phyloP scores from a whole-genome alignment of 306 rosid genomes.

The Cucurbita maxima region DNA sequence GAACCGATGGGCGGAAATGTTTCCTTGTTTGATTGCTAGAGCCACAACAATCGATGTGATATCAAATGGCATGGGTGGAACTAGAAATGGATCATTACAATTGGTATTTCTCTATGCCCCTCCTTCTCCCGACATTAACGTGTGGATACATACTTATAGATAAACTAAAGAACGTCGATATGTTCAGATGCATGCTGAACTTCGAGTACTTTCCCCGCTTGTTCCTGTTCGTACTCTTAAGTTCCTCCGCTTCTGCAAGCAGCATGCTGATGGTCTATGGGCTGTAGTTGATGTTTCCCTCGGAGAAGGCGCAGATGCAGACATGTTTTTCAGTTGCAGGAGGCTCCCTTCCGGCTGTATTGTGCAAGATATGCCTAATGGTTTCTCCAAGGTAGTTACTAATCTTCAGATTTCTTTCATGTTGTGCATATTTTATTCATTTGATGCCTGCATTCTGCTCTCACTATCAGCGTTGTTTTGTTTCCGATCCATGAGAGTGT shows the following conservation, averaged over 20 bases:
- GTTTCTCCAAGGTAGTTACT: constrained; percentile 51
- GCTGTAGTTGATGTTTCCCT: constrained; percentile 64
- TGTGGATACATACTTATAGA: not conserved
- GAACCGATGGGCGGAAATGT: constrained; percentile 79
- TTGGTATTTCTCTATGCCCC: constrained; percentile 33
- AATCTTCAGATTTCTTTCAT: constrained; percentile 3
- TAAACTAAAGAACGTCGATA: not conserved
- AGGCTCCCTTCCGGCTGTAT: constrained; percentile 89
- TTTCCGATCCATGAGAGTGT: constrained; percentile 31
- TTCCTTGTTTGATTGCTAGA: constrained; percentile 48
- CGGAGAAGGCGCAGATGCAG: constrained; percentile 20
- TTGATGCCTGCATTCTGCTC: constrained; percentile 58
- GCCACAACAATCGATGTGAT: constrained; percentile 38
- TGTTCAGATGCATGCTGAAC: constrained; percentile 62
- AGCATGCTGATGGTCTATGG: constrained; percentile 67
- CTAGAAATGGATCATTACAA: constrained; percentile 50
- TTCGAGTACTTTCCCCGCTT: constrained; percentile 67
- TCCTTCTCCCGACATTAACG: not conserved
- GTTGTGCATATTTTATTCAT: constrained; percentile 21
- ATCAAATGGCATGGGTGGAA: constrained; percentile 39
- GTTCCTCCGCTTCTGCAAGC: constrained; percentile 75
- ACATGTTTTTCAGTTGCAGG: constrained; percentile 25
- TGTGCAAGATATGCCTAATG: constrained; percentile 62
- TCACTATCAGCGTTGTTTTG: constrained; percentile 6
- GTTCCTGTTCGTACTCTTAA: constrained; percentile 55